phyloP scores from a whole-genome alignment of 2,329 filamentous ascomycete genomes.

The Clarireedia sp. region DNA sequence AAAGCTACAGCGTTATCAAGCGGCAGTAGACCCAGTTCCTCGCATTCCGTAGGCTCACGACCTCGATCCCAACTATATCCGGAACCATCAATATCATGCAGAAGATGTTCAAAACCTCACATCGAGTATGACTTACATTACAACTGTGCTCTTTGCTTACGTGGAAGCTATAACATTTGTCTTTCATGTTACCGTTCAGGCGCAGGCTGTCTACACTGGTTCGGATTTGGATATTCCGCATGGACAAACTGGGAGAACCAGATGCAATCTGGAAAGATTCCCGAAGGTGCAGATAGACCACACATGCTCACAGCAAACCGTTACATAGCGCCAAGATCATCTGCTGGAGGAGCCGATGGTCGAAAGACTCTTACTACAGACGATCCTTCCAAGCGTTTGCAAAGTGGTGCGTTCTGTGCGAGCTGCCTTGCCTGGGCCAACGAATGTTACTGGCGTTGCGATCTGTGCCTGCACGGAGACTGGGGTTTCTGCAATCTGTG shows the following conservation, averaged over 20 bases:
- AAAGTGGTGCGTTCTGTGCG: slow-evolving; percentile 79
- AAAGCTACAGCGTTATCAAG: slow-evolving; percentile 25
- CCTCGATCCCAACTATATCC: slow-evolving; percentile 41
- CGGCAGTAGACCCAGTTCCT: slow-evolving; percentile 26
- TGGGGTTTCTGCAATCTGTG: slow-evolving; percentile 92
- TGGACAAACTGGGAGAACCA: slow-evolving; percentile 56
- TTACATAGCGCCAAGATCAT: slow-evolving; percentile 43
- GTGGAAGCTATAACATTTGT: slow-evolving; percentile 72
- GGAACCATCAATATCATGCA: slow-evolving; percentile 69
- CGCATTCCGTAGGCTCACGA: slow-evolving; percentile 25
- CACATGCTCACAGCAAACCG: slow-evolving; percentile 53
- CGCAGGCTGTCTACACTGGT: slow-evolving; percentile 78
- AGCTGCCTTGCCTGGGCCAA: slow-evolving; percentile 67
- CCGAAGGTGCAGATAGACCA: slow-evolving; percentile 36
- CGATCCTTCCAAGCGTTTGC: slow-evolving; percentile 58
- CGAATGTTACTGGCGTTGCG: slow-evolving; percentile 84
- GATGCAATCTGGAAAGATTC: slow-evolving; percentile 27
- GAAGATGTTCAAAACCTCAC: slow-evolving; percentile 58
- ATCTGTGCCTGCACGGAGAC: slow-evolving; percentile 79
- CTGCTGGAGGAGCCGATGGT: slow-evolving; percentile 45
- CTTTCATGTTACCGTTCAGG: slow-evolving; percentile 69
- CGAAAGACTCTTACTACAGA: slow-evolving; percentile 54
- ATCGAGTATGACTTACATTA: slow-evolving; percentile 86
- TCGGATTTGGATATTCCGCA: slow-evolving; percentile 72
- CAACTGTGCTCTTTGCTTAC: slow-evolving; percentile 63